Evolutionary conservation across 2,329 filamentous ascomycete species (phyloP).

Genomic region (Alternaria solani): DNA sequence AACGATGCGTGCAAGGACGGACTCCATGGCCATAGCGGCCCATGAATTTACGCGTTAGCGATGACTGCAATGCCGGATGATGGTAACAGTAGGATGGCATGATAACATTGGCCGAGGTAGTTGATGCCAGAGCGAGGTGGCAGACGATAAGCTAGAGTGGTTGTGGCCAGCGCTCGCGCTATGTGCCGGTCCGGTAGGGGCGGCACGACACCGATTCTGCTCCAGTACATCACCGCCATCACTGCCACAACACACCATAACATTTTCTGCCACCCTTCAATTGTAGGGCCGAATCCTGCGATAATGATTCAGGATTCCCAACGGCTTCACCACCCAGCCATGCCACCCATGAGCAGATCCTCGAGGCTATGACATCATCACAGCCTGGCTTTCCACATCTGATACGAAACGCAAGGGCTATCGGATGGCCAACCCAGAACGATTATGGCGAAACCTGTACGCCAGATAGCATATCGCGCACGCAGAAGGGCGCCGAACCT

Average conservation of each 20-base stretch:
- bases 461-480: neutral
- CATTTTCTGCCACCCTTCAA: neutral
- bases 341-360: neutral
- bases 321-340: neutral
- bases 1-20: neutral
- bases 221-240: neutral
- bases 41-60: neutral
- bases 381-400: neutral
- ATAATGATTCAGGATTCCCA: neutral
- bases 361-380: conserved; percentile 1
- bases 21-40: neutral
- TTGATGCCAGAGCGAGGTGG: neutral
- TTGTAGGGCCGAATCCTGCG: conserved; percentile 1
- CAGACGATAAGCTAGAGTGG: neutral
- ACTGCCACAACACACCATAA: neutral
- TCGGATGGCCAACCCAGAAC: neutral
- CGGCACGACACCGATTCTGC: neutral
- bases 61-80: neutral
- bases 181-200: neutral
- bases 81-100: neutral
- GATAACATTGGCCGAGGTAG: neutral
- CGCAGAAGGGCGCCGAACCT: neutral
- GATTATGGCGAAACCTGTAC: neutral
- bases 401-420: neutral
- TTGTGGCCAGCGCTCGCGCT: neutral